Evolutionary conservation across 257 asterid genomes (phyloP).

Genomic region (Solanum clarkiae): DNA sequence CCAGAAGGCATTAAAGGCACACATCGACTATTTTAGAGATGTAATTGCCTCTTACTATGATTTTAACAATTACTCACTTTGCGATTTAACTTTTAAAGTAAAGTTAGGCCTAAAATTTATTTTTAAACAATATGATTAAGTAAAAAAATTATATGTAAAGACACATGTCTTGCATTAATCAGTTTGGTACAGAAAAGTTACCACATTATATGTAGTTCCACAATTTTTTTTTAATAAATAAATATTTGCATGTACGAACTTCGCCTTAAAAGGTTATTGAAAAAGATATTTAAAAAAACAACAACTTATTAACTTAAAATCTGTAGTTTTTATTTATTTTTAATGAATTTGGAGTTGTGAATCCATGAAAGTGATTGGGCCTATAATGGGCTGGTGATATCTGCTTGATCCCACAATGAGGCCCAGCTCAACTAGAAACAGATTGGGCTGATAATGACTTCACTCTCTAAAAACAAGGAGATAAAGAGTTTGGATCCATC

Average conservation of each 20-base stretch:
- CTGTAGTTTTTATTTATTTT: background rate
- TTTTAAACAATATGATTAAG: background rate
- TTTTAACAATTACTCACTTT: background rate
- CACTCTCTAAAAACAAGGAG: background rate
- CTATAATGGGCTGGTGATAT: background rate
- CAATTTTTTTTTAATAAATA: background rate
- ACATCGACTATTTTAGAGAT: background rate
- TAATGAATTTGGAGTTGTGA: background rate
- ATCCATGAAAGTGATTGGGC: background rate
- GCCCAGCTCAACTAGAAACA: background rate
- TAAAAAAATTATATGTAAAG: background rate
- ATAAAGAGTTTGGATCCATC: background rate
- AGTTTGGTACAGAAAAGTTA: background rate
- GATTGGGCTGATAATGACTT: background rate
- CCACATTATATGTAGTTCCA: background rate
- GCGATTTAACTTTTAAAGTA: background rate
- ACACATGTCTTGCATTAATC: background rate
- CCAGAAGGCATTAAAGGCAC: background rate
- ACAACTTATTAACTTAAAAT: background rate
- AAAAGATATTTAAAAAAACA: background rate
- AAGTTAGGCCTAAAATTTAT: background rate
- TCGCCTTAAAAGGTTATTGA: background rate
- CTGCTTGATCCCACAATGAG: background rate
- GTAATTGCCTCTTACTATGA: background rate
- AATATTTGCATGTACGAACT: background rate